phyloP scores from a whole-genome alignment of 371 early-diverging fungal species.

The Gilbertella persicaria region DNA sequence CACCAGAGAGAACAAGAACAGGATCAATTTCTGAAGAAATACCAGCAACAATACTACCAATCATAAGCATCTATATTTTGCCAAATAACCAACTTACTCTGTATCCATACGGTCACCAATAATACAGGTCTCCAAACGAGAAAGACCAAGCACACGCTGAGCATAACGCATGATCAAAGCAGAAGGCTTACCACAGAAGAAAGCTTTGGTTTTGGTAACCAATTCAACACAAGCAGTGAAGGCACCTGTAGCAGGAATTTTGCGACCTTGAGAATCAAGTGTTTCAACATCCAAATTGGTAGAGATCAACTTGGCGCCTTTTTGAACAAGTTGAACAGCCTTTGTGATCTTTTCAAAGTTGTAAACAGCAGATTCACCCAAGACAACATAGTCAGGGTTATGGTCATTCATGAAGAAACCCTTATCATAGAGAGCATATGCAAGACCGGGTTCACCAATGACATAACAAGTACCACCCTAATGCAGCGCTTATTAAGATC shows the following conservation, averaged over 20 bases:
- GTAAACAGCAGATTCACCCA: slow-evolving; percentile 63
- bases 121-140: slow-evolving; percentile 65
- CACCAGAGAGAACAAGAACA: slow-evolving; percentile 66
- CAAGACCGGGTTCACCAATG: slow-evolving; percentile 70
- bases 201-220: slow-evolving; percentile 67
- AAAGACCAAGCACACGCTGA: slow-evolving; percentile 56
- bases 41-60: slow-evolving; percentile 50
- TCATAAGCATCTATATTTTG: neutral
- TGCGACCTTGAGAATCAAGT: slow-evolving; percentile 54
- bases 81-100: slow-evolving; percentile 33
- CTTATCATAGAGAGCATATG: slow-evolving; percentile 64
- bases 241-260: slow-evolving; percentile 65
- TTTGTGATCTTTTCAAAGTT: slow-evolving; percentile 66
- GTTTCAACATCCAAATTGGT: slow-evolving; percentile 72
- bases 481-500: too few relatives aligned
- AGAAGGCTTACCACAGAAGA: slow-evolving; percentile 69
- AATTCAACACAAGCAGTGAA: slow-evolving; percentile 64
- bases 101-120: slow-evolving; percentile 77
- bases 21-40: slow-evolving; percentile 64
- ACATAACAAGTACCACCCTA: slow-evolving; percentile 60
- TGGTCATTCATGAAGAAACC: slow-evolving; percentile 70
- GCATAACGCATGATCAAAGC: slow-evolving; percentile 71
- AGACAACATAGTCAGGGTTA: slow-evolving; percentile 68
- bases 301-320: slow-evolving; percentile 63
- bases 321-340: slow-evolving; percentile 61